Conservation (phyloP, 78 protist genomes). For the Dictyostelium purpureum region DNA sequence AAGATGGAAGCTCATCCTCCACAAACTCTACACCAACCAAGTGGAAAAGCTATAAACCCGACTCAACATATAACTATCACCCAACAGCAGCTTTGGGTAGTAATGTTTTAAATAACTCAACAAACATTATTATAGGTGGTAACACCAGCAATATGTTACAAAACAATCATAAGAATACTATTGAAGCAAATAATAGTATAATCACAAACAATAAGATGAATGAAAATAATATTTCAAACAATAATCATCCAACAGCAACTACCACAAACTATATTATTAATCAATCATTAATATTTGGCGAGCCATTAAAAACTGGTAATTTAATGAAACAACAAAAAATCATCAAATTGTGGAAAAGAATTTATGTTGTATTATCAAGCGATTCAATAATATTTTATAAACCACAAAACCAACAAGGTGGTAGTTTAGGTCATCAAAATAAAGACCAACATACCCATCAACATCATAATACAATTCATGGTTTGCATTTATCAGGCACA, state of each 20-base stretch:
- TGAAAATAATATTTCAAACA: not conserved
- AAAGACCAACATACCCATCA: not conserved
- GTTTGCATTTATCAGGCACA: no score
- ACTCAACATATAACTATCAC: not conserved
- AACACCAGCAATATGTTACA: not conserved
- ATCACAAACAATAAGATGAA: not conserved
- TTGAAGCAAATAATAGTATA: not conserved
- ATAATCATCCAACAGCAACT: no score
- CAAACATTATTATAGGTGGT: not conserved
- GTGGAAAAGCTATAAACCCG: conserved; percentile 71
- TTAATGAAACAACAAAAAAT: conserved; percentile 60
- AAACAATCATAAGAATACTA: not conserved
- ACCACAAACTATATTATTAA: not conserved
- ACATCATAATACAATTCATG: not conserved
- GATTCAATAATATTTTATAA: conserved; percentile 43
- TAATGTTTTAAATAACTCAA: not conserved
- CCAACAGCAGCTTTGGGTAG: not conserved
- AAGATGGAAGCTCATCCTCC: not conserved
- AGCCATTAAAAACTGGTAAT: conserved; percentile 47
- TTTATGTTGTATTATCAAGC: conserved; percentile 52
- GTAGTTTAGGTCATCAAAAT: not conserved
- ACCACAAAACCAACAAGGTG: not conserved
- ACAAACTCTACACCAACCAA: not conserved
- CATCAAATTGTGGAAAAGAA: conserved; percentile 46
- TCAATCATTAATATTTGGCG: not conserved